A percentile compares a stretch with the other conserved stretches of the same genome.
phyloP scores from a whole-genome alignment of 164 flowering plant genomes.

The Tinospora cordifolia region DNA sequence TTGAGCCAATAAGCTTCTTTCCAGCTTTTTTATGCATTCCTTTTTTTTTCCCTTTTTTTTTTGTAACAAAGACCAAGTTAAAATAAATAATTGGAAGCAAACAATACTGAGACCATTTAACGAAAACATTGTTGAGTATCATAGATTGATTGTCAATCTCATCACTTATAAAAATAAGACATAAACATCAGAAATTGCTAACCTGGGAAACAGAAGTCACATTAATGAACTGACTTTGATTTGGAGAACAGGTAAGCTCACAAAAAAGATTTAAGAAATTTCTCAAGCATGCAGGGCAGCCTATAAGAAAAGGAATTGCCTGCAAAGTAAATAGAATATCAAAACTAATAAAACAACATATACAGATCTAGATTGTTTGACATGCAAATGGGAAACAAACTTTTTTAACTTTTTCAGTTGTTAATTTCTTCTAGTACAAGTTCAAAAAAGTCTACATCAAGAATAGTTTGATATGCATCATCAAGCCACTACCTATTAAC shows the following conservation, averaged over 20 bases:
- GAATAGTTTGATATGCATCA: too few relatives aligned
- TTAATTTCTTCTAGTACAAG: too few relatives aligned
- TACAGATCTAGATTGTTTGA: background rate
- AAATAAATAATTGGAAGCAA: background rate
- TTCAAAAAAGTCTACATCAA: too few relatives aligned
- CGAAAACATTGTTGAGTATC: background rate
- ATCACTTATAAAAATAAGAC: background rate
- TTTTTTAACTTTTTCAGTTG: background rate
- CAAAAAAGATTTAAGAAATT: constrained; percentile 93
- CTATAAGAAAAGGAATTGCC: constrained; percentile 97
- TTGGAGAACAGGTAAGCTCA: constrained; percentile 92
- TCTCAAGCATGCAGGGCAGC: constrained; percentile 98
- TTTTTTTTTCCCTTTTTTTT: too few relatives aligned
- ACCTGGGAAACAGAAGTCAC: constrained; percentile 82
- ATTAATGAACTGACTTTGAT: constrained; percentile 90
- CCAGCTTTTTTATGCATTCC: background rate
- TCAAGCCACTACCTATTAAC: too few relatives aligned
- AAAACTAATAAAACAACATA: background rate
- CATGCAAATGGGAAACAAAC: background rate
- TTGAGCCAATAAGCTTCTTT: background rate
- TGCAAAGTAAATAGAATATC: constrained; percentile 27
- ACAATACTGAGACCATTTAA: background rate
- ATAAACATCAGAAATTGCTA: constrained; percentile 11
- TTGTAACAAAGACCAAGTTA: background rate
- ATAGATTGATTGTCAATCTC: background rate